A percentile compares a stretch with the other conserved stretches of the same genome.
Evolutionary conservation across 2,329 filamentous ascomycete genomes (phyloP).

Genomic region (Periconia sp.): DNA sequence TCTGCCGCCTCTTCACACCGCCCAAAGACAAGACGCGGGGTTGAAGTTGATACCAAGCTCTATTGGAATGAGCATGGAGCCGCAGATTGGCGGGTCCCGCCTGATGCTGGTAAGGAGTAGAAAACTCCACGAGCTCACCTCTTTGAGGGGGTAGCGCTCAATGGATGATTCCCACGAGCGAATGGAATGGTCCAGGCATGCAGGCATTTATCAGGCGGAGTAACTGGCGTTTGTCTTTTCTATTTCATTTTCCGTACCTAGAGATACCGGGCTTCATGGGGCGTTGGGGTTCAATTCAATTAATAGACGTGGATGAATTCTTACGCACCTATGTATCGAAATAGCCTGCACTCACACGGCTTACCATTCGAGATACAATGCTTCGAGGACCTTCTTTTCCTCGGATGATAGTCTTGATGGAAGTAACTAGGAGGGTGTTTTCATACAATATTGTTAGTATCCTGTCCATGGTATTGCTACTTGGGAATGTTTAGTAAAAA

Average conservation of each 20-base stretch:
- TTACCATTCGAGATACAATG: no score
- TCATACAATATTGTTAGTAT: no score
- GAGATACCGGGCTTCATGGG: background rate
- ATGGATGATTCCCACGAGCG: conserved; percentile 4
- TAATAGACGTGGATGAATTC: background rate
- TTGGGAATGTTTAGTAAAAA: no score
- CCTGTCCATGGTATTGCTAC: no score
- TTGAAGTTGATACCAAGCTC: background rate
- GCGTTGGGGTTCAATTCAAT: background rate
- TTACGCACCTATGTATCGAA: no score
- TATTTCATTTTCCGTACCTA: background rate
- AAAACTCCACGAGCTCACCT: background rate
- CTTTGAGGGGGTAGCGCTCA: conserved; percentile 1
- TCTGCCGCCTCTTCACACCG: background rate
- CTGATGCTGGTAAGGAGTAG: background rate
- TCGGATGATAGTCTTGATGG: no score
- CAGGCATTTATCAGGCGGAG: conserved; percentile 25
- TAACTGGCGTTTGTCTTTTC: conserved; percentile 22
- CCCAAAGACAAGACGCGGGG: background rate
- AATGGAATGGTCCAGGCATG: conserved; percentile 13
- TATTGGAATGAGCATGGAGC: background rate
- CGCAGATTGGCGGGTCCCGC: background rate
- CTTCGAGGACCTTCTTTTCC: no score
- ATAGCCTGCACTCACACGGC: no score
- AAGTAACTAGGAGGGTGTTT: no score